Evolutionary conservation across 2,329 filamentous ascomycete species (phyloP).

Genomic region (Colletotrichum lupini): DNA sequence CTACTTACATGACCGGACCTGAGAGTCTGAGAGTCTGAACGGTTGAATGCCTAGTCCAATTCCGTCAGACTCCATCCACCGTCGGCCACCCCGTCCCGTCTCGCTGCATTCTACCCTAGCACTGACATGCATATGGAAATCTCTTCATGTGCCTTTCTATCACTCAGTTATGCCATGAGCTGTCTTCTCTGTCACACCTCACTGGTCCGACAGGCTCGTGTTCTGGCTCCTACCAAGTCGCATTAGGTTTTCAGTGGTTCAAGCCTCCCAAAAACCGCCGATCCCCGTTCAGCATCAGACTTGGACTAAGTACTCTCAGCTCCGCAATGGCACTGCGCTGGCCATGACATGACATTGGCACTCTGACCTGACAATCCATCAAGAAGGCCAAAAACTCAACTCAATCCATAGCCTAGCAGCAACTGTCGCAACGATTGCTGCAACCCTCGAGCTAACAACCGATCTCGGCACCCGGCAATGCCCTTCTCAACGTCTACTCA

Average conservation of each 20-base stretch:
- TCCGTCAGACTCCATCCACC: background rate
- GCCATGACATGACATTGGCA: background rate
- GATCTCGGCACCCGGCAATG: constrained; percentile 20
- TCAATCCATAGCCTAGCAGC: background rate
- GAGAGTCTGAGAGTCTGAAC: too few relatives aligned
- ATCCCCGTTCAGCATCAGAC: constrained; percentile 9
- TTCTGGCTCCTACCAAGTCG: constrained; percentile 1
- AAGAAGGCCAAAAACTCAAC: background rate
- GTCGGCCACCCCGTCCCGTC: constrained; percentile 13
- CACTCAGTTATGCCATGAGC: background rate
- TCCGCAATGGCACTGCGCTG: background rate
- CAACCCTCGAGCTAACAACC: constrained; percentile 14
- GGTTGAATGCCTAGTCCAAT: constrained; percentile 6
- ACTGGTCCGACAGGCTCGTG: background rate
- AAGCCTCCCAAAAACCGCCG: background rate
- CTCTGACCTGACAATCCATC: background rate
- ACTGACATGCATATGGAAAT: constrained; percentile 10
- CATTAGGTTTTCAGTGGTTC: background rate
- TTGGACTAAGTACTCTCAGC: background rate
- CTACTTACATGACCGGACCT: background rate
- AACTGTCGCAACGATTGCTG: constrained; percentile 21
- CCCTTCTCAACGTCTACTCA: background rate
- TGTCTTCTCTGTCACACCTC: background rate
- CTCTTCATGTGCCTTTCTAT: constrained; percentile 6
- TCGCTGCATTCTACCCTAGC: background rate